Percentiles rank a stretch among this genome's conserved stretches.
Evolutionary conservation across 192 early-diverging fungal species (phyloP).

Genomic region (Paraglomus occultum): DNA sequence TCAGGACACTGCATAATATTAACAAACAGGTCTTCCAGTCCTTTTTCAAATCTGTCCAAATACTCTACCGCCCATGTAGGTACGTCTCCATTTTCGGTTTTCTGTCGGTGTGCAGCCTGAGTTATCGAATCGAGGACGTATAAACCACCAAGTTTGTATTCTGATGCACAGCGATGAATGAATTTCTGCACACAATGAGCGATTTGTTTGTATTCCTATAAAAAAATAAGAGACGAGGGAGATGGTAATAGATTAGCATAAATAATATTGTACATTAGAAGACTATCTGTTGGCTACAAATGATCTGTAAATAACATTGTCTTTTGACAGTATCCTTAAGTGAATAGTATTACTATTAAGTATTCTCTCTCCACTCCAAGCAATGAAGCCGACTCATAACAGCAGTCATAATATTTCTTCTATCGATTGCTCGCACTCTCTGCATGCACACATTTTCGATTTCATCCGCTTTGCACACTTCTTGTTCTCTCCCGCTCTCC

Average conservation of each 20-base stretch:
- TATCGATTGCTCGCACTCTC: neutral
- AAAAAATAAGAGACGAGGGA: neutral
- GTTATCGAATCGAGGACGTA: constrained; percentile 64
- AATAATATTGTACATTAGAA: no score
- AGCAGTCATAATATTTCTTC: no score
- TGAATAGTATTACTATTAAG: no score
- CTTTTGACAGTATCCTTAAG: no score
- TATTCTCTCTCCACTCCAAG: no score
- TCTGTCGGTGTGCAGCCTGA: constrained; percentile 41
- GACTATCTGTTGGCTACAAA: no score
- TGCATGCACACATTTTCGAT: neutral
- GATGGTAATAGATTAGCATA: no score
- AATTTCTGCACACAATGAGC: constrained; percentile 51
- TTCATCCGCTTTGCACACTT: neutral
- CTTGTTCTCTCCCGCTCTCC: no score
- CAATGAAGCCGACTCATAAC: no score
- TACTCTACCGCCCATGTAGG: constrained; percentile 37
- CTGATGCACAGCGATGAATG: constrained; percentile 47
- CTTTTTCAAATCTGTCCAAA: constrained; percentile 41
- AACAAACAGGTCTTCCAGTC: constrained; percentile 43
- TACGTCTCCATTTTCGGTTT: constrained; percentile 31
- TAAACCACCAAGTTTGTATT: constrained; percentile 59
- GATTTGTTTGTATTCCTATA: constrained; percentile 54
- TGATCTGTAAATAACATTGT: no score
- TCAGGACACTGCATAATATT: constrained; percentile 42